phyloP scores from a whole-genome alignment of 1,284 basidiomycete species.

The Malassezia furfur region DNA sequence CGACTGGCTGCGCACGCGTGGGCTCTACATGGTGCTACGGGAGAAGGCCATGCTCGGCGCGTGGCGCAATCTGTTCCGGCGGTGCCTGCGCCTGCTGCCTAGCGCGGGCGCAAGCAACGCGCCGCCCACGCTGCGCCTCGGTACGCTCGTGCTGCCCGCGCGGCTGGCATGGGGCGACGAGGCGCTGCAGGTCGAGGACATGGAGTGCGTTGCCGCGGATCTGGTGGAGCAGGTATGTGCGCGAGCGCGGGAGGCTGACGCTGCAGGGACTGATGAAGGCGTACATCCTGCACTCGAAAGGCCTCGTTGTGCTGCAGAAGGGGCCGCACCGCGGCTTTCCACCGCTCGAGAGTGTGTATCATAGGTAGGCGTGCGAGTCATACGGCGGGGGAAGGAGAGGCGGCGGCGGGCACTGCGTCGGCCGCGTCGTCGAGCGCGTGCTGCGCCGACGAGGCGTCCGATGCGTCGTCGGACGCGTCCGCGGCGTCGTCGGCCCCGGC shows the following conservation, averaged over 20 bases:
- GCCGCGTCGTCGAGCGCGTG: neutral
- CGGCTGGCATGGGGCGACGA: constrained; percentile 43
- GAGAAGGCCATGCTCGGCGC: constrained; percentile 49
- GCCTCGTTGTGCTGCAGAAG: constrained; percentile 48
- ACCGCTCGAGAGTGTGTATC: constrained; percentile 30
- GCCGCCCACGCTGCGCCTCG: constrained; percentile 45
- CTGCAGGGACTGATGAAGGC: constrained; percentile 49
- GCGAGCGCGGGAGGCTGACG: neutral
- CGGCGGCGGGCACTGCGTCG: neutral
- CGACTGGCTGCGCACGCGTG: constrained; percentile 44
- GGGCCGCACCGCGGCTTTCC: constrained; percentile 47
- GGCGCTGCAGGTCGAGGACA: constrained; percentile 44
- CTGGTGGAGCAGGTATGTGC: constrained; percentile 48
- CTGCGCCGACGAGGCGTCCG: neutral
- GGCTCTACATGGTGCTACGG: constrained; percentile 47
- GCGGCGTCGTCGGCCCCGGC: too few relatives aligned
- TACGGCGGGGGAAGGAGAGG: neutral
- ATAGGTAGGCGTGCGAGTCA: constrained; percentile 1
- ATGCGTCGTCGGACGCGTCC: neutral
- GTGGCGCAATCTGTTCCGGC: constrained; percentile 49
- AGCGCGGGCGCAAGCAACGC: constrained; percentile 20
- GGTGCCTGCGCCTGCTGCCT: constrained; percentile 16
- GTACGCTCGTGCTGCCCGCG: constrained; percentile 36
- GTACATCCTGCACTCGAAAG: constrained; percentile 49
- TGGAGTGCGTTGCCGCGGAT: constrained; percentile 48